Conservation (phyloP, 495 filamentous ascomycete species). For the Aspergillus cristatus region DNA sequence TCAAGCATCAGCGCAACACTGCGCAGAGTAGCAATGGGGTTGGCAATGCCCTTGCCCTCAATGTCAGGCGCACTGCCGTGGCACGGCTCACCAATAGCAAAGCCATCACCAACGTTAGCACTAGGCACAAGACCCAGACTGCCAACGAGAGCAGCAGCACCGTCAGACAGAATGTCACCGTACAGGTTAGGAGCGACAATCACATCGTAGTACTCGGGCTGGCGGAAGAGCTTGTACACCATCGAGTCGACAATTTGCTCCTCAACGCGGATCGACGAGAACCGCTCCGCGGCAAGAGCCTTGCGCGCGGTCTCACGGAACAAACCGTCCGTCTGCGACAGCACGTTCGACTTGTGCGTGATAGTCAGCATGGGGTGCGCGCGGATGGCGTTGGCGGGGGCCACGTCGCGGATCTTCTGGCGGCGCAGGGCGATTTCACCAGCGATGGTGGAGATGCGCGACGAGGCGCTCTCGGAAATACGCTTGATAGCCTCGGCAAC, state of each 20-base stretch:
- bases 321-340: constrained; percentile 91
- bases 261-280: constrained; percentile 59
- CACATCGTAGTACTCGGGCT: constrained; percentile 89
- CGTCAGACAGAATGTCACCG: constrained; percentile 93
- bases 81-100: constrained; percentile 97
- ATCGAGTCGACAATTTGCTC: constrained; percentile 99
- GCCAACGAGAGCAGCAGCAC: constrained; percentile 91
- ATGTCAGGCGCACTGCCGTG: constrained; percentile 96
- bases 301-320: constrained; percentile 73
- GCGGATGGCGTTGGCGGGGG: constrained; percentile 46
- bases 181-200: constrained; percentile 98
- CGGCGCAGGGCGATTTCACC: constrained; percentile 87
- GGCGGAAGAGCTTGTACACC: constrained; percentile 98
- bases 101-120: constrained; percentile 90
- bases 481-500: constrained; percentile 97
- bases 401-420: constrained; percentile 60
- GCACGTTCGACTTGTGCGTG: constrained; percentile 97
- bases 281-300: constrained; percentile 57
- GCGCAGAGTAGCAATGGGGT: constrained; percentile 90
- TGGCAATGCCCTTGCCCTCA: constrained; percentile 82
- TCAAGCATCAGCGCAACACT: constrained; percentile 92
- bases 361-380: constrained; percentile 75
- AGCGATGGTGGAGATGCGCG: constrained; percentile 81
- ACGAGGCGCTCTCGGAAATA: constrained; percentile 75
- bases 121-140: constrained; percentile 87